Conservation (phyloP, 345 rosid genomes). For the Heritiera littoralis region DNA sequence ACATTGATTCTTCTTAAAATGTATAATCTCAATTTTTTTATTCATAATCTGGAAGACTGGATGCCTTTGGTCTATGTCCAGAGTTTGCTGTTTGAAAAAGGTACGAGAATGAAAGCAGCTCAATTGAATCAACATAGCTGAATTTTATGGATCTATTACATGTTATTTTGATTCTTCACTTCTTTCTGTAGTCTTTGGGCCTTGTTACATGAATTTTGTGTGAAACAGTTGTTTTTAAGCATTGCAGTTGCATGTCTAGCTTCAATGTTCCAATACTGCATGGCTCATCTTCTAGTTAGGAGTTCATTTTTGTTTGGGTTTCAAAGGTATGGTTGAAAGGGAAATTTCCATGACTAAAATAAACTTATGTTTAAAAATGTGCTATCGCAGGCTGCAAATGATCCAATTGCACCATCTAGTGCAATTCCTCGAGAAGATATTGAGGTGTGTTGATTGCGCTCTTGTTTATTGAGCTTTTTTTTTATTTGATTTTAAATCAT, state of each 20-base stretch:
- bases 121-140: conserved; percentile 1
- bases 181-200: neutral
- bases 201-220: conserved; percentile 1
- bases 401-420: conserved; percentile 86
- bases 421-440: conserved; percentile 88
- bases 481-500: neutral
- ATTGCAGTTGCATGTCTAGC: conserved; percentile 7
- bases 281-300: neutral
- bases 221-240: neutral
- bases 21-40: neutral
- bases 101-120: neutral
- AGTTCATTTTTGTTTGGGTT: neutral
- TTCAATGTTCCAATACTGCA: neutral
- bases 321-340: neutral
- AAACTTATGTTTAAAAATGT: conserved; percentile 1
- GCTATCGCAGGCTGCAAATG: conserved; percentile 74
- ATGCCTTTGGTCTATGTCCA: neutral
- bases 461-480: neutral
- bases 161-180: conserved; percentile 7
- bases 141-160: neutral
- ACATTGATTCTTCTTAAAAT: neutral
- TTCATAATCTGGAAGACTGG: neutral
- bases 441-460: conserved; percentile 42
- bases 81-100: conserved; percentile 9
- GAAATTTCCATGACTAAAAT: neutral